Base-by-base conservation (phyloP, 495 filamentous ascomycete genomes). In the Symbiotaphrina buchneri region DNA sequence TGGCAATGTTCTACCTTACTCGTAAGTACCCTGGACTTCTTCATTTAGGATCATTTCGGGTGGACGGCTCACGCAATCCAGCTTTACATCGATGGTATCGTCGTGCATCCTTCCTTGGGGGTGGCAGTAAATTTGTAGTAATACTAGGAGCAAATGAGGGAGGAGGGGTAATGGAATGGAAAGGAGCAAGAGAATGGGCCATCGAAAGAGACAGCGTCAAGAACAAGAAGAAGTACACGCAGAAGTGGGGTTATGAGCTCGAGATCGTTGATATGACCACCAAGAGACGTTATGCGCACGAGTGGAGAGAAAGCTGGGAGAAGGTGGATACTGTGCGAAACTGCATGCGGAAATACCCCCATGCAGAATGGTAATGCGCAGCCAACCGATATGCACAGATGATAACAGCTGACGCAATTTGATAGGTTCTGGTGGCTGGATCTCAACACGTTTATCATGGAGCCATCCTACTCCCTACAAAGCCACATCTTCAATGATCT, bases 261-360 rank as follows among this genome's bases (percentile, higher is more conserved):
- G 87, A 99, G 44, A 71, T 94, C 35, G 82, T 91, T 36, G 90
- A 99, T 43, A 84, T 99, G 83, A 76, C 80, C 47, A 92, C 84
- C 16, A 90, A 94, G 68, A 95, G 93, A 52, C 67, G 84, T 19
- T 99, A 99, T 47, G 90, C 87, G 28, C 90, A 99, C 48, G 87
- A 99, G 45, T 99, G 87, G 87, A 65, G 87, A 43, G 87, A 99
- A 52, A 85, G 83, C 47, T 99, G 87, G 87, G 87, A 99, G 56
- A 95, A 94, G 60, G 84, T 91, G 32, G 87, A 99, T 47, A 75
- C 81, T 27, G 75, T 99, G 39, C 74, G 90, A 35, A 79, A 87
- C 33, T 70, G 74, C 18, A 77, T 99, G 63, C 63, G 68, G 47
- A 92, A 93, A 51, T 87, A 94, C 44, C 90, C 87, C 15, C 62